Evolutionary conservation across 23 red algal genomes (phyloP), one percentile per base, ranked within the genome.

Genomic region (Rhodosorus marinus): DNA sequence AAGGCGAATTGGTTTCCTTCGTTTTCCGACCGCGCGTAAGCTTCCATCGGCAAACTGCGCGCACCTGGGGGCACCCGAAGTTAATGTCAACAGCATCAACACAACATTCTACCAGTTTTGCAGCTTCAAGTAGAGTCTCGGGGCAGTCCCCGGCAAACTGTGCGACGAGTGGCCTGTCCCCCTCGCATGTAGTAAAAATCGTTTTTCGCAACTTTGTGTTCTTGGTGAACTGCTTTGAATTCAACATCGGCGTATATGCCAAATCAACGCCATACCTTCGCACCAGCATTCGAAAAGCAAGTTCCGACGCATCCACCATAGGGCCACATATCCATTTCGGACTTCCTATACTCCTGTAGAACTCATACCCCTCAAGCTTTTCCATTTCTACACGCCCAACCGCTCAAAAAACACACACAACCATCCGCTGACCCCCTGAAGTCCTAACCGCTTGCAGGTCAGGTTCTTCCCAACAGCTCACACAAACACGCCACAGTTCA

Each of bases 291-390:
- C 90, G 70, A 45, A 98, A 98, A 1, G 90, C 57, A n/a, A 98
- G 78, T 35, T 98, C 90, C 7, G 78, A 85, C 0, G 49, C 79
- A 36, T 98, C 90, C 2, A 98, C 90, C 90, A 98, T 98, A 23
- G 90, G 90, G 31, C 79, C 90, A 23, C 67, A 62, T 22, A 85
- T 35, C 35, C 67, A 85, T 17, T 72, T 55, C 28, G 86, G 86
- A 20, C 48, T 60, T 11, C 76, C 86, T 5, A 93, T 31, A 1
- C 43, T 0, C 3, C 54, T 35, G 59, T 68, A 93, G 49, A 67
- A 62, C 23, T 77, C 64, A 71, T 73, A 90, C 17, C 38, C 38
- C 38, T 17, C 11, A 11, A 43, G 38, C 38, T 11, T 43, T 43
- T 43, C 38, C 38, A 43, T 43, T 43, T 43, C 38, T 11, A 43